Evolutionary conservation across 495 filamentous ascomycete genomes (phyloP).

Genomic region (Rhizodiscina lignyota): DNA sequence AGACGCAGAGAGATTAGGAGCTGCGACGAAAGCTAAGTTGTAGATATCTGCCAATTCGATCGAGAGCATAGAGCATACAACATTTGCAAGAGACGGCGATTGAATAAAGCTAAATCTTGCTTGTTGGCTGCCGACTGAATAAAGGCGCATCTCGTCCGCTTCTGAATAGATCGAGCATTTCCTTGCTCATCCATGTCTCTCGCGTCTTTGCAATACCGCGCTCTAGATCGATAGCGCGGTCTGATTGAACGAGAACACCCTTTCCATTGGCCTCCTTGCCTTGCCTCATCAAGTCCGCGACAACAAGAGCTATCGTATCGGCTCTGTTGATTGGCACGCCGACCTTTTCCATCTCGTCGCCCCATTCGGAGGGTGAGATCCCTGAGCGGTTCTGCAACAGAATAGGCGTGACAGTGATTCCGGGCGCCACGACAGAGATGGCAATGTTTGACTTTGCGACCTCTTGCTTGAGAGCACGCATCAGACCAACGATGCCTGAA

Average conservation of each 20-base stretch:
- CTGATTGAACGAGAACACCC: conserved; percentile 17
- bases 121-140: too few relatives aligned
- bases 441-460: conserved; percentile 15
- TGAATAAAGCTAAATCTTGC: too few relatives aligned
- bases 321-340: conserved; percentile 19
- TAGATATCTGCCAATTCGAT: neutral
- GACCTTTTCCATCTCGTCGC: conserved; percentile 10
- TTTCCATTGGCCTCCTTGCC: conserved; percentile 16
- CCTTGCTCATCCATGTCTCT: conserved; percentile 21
- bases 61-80: neutral
- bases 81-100: too few relatives aligned
- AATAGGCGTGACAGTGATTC: conserved; percentile 19
- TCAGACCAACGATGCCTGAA: conserved; percentile 19
- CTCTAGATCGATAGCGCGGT: conserved; percentile 17
- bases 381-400: conserved; percentile 1
- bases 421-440: conserved; percentile 18
- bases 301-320: conserved; percentile 17
- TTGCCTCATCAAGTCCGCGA: conserved; percentile 15
- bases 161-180: conserved; percentile 20
- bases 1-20: conserved; percentile 1
- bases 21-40: neutral
- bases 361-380: conserved; percentile 9
- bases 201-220: conserved; percentile 17
- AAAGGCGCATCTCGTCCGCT: conserved; percentile 15
- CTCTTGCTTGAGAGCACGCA: conserved; percentile 20